Base-by-base conservation (phyloP, 371 early-diverging fungal species). In the Phascolomyces articulosus region DNA sequence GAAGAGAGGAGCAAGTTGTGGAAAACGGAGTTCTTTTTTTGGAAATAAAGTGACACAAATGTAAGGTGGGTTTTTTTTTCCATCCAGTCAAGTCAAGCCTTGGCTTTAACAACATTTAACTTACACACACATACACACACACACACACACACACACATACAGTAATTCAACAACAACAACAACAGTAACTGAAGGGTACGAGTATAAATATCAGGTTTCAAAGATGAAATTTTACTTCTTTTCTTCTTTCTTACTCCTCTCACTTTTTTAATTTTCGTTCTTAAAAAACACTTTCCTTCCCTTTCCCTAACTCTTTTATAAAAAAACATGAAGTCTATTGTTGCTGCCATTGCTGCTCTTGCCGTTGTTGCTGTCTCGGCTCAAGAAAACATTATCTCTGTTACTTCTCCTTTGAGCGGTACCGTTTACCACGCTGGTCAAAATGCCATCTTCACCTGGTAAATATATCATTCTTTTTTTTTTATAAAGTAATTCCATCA, bases 371-470 rank as follows among this genome's bases (percentile, higher is more conserved):
- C 65, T 41, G 77, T 70, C 55, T 71, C 76, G 67, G 77, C 77
- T 57, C 66, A 65, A 41, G 69, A 72, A 55, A 62, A 58, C 54
- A 67, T 73, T 41, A 62, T 75, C 20, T 74, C 71, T 40, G 60
- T 76, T 55, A 78, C 78, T 60, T 58, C 72, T 40, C 78, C 80
- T 59, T 58, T 74, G 15, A n/a, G 44, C 4, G 73, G 74, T 27
- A 70, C 76, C 58, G 67, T 67, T 31, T 64, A 65, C 59, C 71
- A 66, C 58, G 82, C 79, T 58, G 82, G 82, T 62, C 9, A 63
- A 23, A 44, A 65, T 34, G 70, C 72, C 55, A 55, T 64, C 54
- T 77, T 82, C 60, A 68, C 64, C 53, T 82, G 82, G 82, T 73
- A 66, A 38, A 62, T 40, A 18, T 18, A n/a, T 48, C 10, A 40